A percentile compares a stretch with the other conserved stretches of the same genome.
phyloP scores from a whole-genome alignment of 345 rosid species.

The Lenwebbia sp. region DNA sequence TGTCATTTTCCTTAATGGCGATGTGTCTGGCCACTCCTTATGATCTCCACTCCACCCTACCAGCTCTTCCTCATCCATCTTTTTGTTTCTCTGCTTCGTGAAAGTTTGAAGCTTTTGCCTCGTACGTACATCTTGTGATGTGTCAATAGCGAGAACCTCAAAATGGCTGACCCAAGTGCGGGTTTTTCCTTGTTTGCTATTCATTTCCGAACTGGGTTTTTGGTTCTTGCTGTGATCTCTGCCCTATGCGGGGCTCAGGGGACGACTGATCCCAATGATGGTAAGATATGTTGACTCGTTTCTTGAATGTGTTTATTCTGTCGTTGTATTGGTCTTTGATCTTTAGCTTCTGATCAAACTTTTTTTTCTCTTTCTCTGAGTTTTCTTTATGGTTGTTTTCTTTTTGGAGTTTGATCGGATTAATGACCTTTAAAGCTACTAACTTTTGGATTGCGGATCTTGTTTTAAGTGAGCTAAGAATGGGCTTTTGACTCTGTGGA shows the following conservation, averaged over 20 bases:
- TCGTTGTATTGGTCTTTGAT: neutral
- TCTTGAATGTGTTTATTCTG: neutral
- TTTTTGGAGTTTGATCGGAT: neutral
- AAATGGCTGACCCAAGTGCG: conserved; percentile 2
- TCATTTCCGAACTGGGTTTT: conserved; percentile 6
- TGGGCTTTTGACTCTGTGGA: neutral
- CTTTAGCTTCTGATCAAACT: neutral
- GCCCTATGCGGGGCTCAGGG: conserved; percentile 13
- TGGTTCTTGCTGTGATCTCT: conserved; percentile 5
- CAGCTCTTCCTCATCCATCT: neutral
- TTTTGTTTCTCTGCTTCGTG: neutral
- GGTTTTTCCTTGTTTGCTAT: neutral
- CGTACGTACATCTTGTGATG: neutral
- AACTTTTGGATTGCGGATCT: neutral
- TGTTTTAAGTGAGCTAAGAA: neutral
- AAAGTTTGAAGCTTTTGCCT: neutral
- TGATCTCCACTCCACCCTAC: neutral
- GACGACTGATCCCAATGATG: conserved; percentile 33
- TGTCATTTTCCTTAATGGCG: conserved; percentile 1
- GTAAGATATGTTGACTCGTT: conserved; percentile 2
- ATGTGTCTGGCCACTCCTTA: neutral
- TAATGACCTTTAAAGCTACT: neutral
- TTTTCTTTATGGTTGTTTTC: neutral
- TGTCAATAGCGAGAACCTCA: neutral
- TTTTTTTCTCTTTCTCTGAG: neutral